These are phyloP conservation scores for Acorus gramineus DNA, from an alignment of 106 monocot genomes.

Conservation along the genomic window DNA sequence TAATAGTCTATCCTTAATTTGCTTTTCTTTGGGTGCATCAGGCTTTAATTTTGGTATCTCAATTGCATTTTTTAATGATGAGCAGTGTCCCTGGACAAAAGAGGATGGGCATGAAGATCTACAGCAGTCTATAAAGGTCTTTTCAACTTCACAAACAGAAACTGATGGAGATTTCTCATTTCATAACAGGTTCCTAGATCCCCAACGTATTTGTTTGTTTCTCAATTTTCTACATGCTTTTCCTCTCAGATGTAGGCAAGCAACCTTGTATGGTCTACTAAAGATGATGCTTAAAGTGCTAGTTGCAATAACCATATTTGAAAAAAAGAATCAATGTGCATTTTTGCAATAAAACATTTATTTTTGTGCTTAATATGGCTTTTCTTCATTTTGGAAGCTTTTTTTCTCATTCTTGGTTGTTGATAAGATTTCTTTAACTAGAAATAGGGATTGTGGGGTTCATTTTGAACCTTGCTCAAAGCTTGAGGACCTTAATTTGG, in stretches of 20 bases:
- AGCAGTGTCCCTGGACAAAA: neutral
- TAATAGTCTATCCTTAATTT: neutral
- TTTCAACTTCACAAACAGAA: neutral
- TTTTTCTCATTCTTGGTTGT: constrained; percentile 8
- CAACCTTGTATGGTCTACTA: too few relatives aligned
- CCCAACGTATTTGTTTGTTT: too few relatives aligned
- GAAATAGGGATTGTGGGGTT: constrained; percentile 26
- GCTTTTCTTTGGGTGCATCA: neutral
- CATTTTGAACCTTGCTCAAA: constrained; percentile 44
- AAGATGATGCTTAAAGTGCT: too few relatives aligned
- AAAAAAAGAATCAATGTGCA: too few relatives aligned
- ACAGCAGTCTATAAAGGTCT: neutral
- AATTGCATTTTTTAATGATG: neutral
- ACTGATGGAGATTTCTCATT: too few relatives aligned
- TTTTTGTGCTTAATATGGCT: neutral
- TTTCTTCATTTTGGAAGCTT: neutral
- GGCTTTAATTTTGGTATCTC: neutral
- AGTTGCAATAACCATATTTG: too few relatives aligned
- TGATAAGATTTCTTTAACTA: constrained; percentile 26
- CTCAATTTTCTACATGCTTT: too few relatives aligned
- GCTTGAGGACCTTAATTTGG: constrained; percentile 46
- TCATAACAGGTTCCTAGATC: too few relatives aligned
- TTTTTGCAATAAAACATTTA: neutral
- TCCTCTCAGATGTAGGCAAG: too few relatives aligned
- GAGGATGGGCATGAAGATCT: constrained; percentile 1